Percentiles rank a stretch among this genome's conserved stretches.
Evolutionary conservation across 2,329 filamentous ascomycete genomes (phyloP).

Genomic region (Fusarium albosuccineum): DNA sequence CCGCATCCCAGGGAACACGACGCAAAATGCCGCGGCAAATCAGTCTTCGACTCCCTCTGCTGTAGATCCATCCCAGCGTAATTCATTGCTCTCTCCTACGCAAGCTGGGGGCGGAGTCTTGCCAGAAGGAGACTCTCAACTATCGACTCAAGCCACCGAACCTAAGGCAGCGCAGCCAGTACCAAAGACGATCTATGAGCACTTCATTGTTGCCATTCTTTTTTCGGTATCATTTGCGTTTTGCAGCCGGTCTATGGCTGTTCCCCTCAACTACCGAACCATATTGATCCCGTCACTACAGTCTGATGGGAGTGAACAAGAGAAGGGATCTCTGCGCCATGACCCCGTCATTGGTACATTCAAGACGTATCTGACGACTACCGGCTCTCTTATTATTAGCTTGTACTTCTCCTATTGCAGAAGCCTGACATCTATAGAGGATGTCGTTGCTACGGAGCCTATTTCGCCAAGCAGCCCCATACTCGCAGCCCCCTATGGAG

Average conservation of each 20-base stretch:
- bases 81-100: slow-evolving; percentile 36
- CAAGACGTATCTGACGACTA: slow-evolving; percentile 67
- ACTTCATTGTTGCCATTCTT: slow-evolving; percentile 66
- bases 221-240: slow-evolving; percentile 64
- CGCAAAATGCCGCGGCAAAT: slow-evolving; percentile 61
- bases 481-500: slow-evolving; percentile 67
- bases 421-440: slow-evolving; percentile 62
- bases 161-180: slow-evolving; percentile 39
- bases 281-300: slow-evolving; percentile 58
- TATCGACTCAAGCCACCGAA: slow-evolving; percentile 47
- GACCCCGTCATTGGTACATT: slow-evolving; percentile 62
- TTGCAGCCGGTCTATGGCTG: slow-evolving; percentile 61
- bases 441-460: slow-evolving; percentile 56
- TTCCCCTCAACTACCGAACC: slow-evolving; percentile 67
- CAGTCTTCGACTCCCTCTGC: slow-evolving; percentile 58
- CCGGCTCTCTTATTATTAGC: slow-evolving; percentile 65
- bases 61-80: slow-evolving; percentile 53
- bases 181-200: slow-evolving; percentile 64
- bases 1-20: slow-evolving; percentile 54
- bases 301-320: slow-evolving; percentile 28
- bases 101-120: slow-evolving; percentile 24
- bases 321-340: slow-evolving; percentile 32
- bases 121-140: slow-evolving; percentile 47
- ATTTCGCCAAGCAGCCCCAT: slow-evolving; percentile 60
- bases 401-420: slow-evolving; percentile 62